A percentile compares a stretch with the other conserved stretches of the same genome.
Conservation (phyloP, 768 basidiomycete species). For the Pulveroboletus sp. region DNA sequence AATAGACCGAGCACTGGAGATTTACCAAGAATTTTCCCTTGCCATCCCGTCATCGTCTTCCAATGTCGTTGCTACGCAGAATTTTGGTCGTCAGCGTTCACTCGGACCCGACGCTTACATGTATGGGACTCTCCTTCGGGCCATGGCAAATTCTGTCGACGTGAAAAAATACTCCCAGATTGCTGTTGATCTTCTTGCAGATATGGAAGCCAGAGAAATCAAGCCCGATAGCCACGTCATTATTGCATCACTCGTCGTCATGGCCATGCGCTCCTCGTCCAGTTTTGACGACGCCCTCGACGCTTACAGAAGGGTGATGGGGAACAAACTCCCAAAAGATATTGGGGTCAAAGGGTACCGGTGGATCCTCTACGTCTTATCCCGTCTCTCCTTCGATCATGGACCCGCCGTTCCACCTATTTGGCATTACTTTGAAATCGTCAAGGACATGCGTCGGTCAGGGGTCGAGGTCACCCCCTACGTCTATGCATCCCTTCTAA, state of each 20-base stretch:
- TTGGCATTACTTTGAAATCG: slow-evolving; percentile 67
- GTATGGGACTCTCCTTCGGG: slow-evolving; percentile 53
- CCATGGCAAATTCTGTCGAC: slow-evolving; percentile 44
- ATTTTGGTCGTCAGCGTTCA: slow-evolving; percentile 33
- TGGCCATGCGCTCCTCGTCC: slow-evolving; percentile 63
- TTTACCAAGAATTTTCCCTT: slow-evolving; percentile 49
- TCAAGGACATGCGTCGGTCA: slow-evolving; percentile 73
- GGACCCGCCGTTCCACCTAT: slow-evolving; percentile 38
- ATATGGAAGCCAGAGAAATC: slow-evolving; percentile 59
- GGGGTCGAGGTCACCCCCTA: slow-evolving; percentile 55
- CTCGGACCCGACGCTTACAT: slow-evolving; percentile 49
- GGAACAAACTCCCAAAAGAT: slow-evolving; percentile 22
- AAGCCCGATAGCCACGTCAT: slow-evolving; percentile 43
- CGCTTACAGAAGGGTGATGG: slow-evolving; percentile 48
- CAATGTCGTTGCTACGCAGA: slow-evolving; percentile 4
- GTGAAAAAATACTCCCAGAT: slow-evolving; percentile 46
- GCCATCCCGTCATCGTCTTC: slow-evolving; percentile 27
- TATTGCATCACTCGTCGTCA: slow-evolving; percentile 51
- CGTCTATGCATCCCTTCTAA: slow-evolving; percentile 68
- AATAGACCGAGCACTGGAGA: slow-evolving; percentile 51
- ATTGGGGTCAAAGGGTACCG: slow-evolving; percentile 61
- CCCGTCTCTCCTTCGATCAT: slow-evolving; percentile 51
- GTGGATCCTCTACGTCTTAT: slow-evolving; percentile 62
- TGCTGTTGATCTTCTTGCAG: slow-evolving; percentile 53
- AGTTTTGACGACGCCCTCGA: slow-evolving; percentile 59